Percentiles rank a stretch among this genome's conserved stretches.
Conservation (phyloP, 257 asterid genomes). For the Thymus quinquecostatus region DNA sequence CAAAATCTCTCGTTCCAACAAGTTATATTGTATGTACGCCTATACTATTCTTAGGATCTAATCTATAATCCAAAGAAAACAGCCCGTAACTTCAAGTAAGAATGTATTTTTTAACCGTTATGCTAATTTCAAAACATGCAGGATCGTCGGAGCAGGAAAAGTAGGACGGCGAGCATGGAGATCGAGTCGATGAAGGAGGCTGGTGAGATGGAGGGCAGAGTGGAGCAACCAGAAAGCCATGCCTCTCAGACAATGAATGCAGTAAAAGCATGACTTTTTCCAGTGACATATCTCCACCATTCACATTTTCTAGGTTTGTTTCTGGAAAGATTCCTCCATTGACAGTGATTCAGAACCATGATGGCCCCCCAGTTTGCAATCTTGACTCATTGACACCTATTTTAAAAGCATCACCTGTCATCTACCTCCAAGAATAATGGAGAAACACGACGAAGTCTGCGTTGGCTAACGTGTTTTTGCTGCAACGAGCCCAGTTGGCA, state of each 20-base stretch:
- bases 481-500: constrained; percentile 37
- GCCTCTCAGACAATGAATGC: constrained; percentile 55
- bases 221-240: constrained; percentile 47
- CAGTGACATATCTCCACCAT: constrained; percentile 32
- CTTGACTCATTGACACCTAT: constrained; percentile 42
- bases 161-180: constrained; percentile 75
- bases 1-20: background rate
- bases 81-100: background rate
- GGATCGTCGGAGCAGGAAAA: constrained; percentile 76
- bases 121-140: constrained; percentile 30
- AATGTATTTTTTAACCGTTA: background rate
- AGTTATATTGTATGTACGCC: background rate
- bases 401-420: constrained; percentile 24
- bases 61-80: background rate
- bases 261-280: constrained; percentile 25
- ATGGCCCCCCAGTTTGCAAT: constrained; percentile 45
- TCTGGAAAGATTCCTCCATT: constrained; percentile 48
- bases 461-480: constrained; percentile 40
- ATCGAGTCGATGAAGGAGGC: constrained; percentile 65
- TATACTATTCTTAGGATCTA: background rate
- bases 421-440: constrained; percentile 37
- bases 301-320: constrained; percentile 44
- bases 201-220: constrained; percentile 45
- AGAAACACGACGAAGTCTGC: constrained; percentile 14
- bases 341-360: constrained; percentile 33